Base-by-base conservation (phyloP, 768 basidiomycete species). In the Pulveroboletus sp. region DNA sequence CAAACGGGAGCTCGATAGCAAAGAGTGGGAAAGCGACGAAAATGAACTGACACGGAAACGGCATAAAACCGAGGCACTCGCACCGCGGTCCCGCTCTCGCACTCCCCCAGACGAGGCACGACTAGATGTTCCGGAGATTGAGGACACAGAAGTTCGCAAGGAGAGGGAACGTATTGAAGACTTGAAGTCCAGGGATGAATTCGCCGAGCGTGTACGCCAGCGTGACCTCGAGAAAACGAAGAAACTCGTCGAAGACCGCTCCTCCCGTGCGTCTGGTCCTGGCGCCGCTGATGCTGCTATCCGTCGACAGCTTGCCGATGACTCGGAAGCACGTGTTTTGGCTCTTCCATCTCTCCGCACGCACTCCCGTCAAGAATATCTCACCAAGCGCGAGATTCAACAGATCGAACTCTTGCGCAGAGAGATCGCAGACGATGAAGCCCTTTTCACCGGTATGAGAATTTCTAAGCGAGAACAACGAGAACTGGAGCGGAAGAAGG, bases 361-460 rank as follows among this genome's bases (percentile, higher is more conserved):
- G 50, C 89, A 86, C 59, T 94, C 94, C 2, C 84, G 96, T 46
- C 89, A 98, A 65, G 91, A 94, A 68, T 99, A 99, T 63, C 78
- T 99, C 54, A 88, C 91, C 21, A 98, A 98, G 65, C 88, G 96
- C 62, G 96, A 99, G 74, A 74, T 88, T 32, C 96, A 99, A 69
- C 91, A 93, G 67, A 86, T 98, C 57, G 96, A 98, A 61, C 77
- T 99, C 13, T 73, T 98, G 42, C 81, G 89, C 47, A 83, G 86
- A 65, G 94, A 97, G 69, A 95, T 99, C 48, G 84, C 87, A 49
- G 96, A 99, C 60, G 94, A 97, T 53, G 89, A 94, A 69, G 81
- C 84, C 1, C 76, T 98, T 21, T 96, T 96, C 70, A 72, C 77
- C 21, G 93, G 94, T 14, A 93, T 95, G 86, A 90, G 83, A 67